These are phyloP conservation scores for Magnusiomyces fungicola DNA, from an alignment of 1,139 yeast genomes.

Conservation along the genomic window DNA sequence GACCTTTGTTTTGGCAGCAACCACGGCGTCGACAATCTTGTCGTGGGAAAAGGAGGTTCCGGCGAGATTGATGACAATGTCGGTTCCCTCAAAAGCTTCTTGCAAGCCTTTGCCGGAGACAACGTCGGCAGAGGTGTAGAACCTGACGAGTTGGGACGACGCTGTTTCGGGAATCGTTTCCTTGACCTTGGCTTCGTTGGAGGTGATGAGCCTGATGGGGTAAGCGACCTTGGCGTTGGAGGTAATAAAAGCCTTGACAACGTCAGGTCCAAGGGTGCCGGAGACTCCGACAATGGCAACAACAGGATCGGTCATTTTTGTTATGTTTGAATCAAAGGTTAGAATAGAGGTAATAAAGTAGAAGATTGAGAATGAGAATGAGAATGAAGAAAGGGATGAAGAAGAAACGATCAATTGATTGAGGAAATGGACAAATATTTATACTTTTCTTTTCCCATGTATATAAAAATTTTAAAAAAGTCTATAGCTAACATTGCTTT, in stretches of 20 bases:
- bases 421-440: too few relatives aligned
- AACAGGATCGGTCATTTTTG: constrained; percentile 14
- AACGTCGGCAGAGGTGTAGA: constrained; percentile 20
- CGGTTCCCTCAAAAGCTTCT: constrained; percentile 41
- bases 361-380: too few relatives aligned
- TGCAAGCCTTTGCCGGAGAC: constrained; percentile 27
- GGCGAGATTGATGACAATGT: constrained; percentile 45
- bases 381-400: too few relatives aligned
- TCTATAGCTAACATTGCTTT: too few relatives aligned
- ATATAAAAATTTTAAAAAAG: too few relatives aligned
- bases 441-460: too few relatives aligned
- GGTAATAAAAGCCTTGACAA: constrained; percentile 40
- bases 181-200: constrained; percentile 35
- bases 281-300: constrained; percentile 49
- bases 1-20: constrained; percentile 39
- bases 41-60: constrained; percentile 30
- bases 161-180: constrained; percentile 28
- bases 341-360: too few relatives aligned
- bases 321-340: too few relatives aligned
- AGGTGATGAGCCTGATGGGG: constrained; percentile 48
- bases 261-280: constrained; percentile 47
- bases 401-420: too few relatives aligned
- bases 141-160: constrained; percentile 18
- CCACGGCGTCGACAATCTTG: constrained; percentile 34
- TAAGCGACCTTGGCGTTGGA: constrained; percentile 40